Evolutionary conservation across 208 protist genomes (phyloP).

Genomic region (Trypanosoma platydactyli): DNA sequence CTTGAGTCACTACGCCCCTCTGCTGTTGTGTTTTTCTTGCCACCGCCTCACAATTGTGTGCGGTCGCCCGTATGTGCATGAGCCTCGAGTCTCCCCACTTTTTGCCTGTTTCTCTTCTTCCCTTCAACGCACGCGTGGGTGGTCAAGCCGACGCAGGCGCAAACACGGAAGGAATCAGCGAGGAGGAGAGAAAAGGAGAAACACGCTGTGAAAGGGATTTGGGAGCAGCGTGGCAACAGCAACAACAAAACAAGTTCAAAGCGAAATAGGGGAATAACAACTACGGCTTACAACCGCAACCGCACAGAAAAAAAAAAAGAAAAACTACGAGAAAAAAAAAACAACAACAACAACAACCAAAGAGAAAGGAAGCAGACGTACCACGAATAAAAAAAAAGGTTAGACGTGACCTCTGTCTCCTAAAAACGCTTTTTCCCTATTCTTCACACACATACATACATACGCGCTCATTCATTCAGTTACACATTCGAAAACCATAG

Average conservation of each 20-base stretch:
- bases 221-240: not conserved
- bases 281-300: no score
- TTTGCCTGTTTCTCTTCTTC: no score
- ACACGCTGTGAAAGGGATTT: no score
- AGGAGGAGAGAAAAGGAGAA: no score
- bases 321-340: conserved; percentile 3
- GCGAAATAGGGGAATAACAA: not conserved
- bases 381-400: not conserved
- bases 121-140: no score
- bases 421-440: not conserved
- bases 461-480: conserved; percentile 10
- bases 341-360: not conserved
- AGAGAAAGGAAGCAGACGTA: not conserved
- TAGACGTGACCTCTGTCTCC: not conserved
- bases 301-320: not conserved
- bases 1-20: no score
- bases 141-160: no score
- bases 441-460: conserved; percentile 2
- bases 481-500: not conserved
- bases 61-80: no score
- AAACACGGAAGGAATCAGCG: no score
- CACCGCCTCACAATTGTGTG: no score
- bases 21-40: no score
- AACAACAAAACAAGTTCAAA: not conserved
- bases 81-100: no score